Conservation (phyloP, 1,284 basidiomycete genomes). For the Trametes polyzona region DNA sequence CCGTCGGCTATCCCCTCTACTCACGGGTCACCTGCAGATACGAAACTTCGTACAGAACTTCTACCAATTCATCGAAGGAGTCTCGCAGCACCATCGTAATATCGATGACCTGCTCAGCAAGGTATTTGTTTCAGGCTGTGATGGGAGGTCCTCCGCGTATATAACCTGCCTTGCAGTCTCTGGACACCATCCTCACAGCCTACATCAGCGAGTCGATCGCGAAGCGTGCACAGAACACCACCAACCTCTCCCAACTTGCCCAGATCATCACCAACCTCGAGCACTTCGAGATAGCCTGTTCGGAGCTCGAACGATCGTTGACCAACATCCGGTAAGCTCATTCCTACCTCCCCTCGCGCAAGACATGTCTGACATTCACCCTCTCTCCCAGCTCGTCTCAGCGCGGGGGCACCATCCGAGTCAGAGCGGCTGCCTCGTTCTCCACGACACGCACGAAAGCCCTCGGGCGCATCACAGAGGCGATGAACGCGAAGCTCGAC, state of each 20-base stretch:
- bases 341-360: not conserved
- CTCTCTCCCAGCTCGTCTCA: slow-evolving; percentile 68
- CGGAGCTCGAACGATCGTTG: slow-evolving; percentile 86
- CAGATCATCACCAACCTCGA: slow-evolving; percentile 95
- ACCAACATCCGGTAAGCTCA: slow-evolving; percentile 73
- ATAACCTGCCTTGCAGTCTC: slow-evolving; percentile 56
- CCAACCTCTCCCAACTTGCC: slow-evolving; percentile 91
- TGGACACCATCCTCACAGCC: slow-evolving; percentile 84
- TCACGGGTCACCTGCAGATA: slow-evolving; percentile 53
- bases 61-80: slow-evolving; percentile 95
- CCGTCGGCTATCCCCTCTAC: not conserved
- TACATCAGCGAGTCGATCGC: slow-evolving; percentile 84
- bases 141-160: too few relatives aligned
- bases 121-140: slow-evolving; percentile 50
- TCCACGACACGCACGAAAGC: slow-evolving; percentile 71
- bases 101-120: slow-evolving; percentile 92
- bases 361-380: not conserved
- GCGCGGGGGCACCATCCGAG: slow-evolving; percentile 78
- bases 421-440: slow-evolving; percentile 74
- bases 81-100: slow-evolving; percentile 88
- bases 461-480: slow-evolving; percentile 76
- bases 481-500: slow-evolving; percentile 93
- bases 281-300: slow-evolving; percentile 87
- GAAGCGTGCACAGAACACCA: slow-evolving; percentile 70
- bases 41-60: slow-evolving; percentile 94